Evolutionary conservation across 164 flowering plant genomes (phyloP), one percentile per base, ranked within the genome.

Genomic region (Berberis thunbergii): DNA sequence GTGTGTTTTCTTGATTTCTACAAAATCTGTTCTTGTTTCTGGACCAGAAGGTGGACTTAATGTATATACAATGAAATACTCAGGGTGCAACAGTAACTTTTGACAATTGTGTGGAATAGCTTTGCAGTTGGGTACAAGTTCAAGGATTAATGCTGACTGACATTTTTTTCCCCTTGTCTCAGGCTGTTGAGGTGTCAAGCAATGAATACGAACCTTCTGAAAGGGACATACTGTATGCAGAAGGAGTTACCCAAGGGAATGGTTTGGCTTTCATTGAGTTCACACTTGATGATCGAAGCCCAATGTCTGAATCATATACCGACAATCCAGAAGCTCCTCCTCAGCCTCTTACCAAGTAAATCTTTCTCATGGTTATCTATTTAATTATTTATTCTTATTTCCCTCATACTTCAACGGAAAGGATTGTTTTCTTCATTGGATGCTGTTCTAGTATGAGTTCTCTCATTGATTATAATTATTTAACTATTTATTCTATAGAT

Each of bases 171-270:
- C 41, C 11, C 4, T 67, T 55, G 54, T 46, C 7, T 65, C 80
- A 95, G 99, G 99, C 97, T 43, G 92, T 92, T 58, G 99, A 95
- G 76, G 76, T 95, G 55, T 95, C 97, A 11, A 87, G 99, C 79
- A 91, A 95, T 67, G 99, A 95, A 63, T 95, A 91, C 65, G 98
- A 84, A 64, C 99, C 99, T 67, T 78, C 91, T 6, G 99, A 95
- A 49, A 68, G 83, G 43, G 99, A 95, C 74, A 89, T 91, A 64
- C 73, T 95, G 43, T 91, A 82, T 73, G 94, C 99, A 1, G 98
- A 92, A 86, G 98, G 99, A 64, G 91, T 91, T 69, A 91, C 97
- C 26, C 97, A 86, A 73, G 96, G 95, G 11, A 95, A 92, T 74
- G 97, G 98, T 12, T 70, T 95, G 71, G 93, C 98, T 60, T 95